phyloP scores from a whole-genome alignment of 331 rosid genomes.

The Quercus tomentella region DNA sequence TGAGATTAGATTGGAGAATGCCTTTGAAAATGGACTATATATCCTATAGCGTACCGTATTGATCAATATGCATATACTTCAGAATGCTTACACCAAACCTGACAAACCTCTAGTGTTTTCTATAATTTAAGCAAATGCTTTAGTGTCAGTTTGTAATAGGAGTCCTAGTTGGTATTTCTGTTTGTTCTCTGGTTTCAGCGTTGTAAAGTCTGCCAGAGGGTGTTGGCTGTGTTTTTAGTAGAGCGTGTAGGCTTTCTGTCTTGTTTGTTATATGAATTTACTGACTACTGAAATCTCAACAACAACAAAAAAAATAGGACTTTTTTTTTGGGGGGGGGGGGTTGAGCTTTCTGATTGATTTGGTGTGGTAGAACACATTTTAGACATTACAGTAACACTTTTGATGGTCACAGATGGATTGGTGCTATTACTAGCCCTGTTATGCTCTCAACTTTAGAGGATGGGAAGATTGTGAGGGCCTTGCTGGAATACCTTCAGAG shows the following conservation, averaged over 20 bases:
- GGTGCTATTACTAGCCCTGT: conserved; percentile 52
- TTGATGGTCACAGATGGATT: conserved; percentile 34
- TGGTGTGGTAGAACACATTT: no score
- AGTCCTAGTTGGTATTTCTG: no score
- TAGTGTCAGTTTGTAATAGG: no score
- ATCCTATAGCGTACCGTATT: background rate
- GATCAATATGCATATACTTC: background rate
- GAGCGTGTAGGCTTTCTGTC: no score
- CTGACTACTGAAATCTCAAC: no score
- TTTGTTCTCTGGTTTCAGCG: no score
- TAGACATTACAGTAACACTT: no score
- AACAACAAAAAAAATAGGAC: background rate
- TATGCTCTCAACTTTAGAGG: conserved; percentile 74
- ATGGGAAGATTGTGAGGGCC: conserved; percentile 73
- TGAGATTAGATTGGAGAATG: background rate
- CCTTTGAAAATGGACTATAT: background rate
- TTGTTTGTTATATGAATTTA: background rate
- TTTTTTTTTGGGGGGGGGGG: no score
- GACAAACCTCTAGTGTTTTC: background rate
- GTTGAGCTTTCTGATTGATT: conserved; percentile 7
- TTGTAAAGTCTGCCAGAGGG: no score
- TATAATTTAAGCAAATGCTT: no score
- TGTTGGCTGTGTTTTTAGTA: no score
- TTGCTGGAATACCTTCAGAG: conserved; percentile 81
- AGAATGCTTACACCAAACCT: background rate